Evolutionary conservation across 129 eudicot genomes (phyloP).

Genomic region (Kitagawia praeruptora): DNA sequence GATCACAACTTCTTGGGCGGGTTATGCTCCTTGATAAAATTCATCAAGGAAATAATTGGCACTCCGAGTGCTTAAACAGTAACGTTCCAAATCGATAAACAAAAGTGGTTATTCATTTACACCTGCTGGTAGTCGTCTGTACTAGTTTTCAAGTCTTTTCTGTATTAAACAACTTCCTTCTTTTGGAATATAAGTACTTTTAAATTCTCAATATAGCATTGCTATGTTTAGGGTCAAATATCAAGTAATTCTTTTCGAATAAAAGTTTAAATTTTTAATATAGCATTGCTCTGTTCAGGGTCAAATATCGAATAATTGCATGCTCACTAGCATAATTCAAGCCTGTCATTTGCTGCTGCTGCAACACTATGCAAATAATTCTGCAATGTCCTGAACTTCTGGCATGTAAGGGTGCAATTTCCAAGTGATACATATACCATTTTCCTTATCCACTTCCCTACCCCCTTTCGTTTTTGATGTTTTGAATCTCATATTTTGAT

Average conservation of each 20-base stretch:
- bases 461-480: not conserved
- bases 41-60: constrained; percentile 39
- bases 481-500: not conserved
- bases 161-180: not conserved
- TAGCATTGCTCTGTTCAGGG: not conserved
- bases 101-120: not conserved
- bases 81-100: not conserved
- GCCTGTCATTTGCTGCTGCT: not conserved
- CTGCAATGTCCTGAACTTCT: not conserved
- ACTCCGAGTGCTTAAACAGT: constrained; percentile 10
- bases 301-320: not conserved
- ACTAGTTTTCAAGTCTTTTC: not conserved
- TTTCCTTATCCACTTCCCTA: not conserved
- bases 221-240: not conserved
- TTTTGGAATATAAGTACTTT: not conserved
- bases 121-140: not conserved
- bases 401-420: not conserved
- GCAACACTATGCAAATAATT: not conserved
- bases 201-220: not conserved
- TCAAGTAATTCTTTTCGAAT: not conserved
- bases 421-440: not conserved
- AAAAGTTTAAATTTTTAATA: not conserved
- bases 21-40: constrained; percentile 81
- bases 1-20: constrained; percentile 97
- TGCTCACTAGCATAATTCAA: not conserved